Percentiles rank a stretch among this genome's conserved stretches.
phyloP scores from a whole-genome alignment of 768 basidiomycete genomes.

The Erythrobasidium yunnanense region DNA sequence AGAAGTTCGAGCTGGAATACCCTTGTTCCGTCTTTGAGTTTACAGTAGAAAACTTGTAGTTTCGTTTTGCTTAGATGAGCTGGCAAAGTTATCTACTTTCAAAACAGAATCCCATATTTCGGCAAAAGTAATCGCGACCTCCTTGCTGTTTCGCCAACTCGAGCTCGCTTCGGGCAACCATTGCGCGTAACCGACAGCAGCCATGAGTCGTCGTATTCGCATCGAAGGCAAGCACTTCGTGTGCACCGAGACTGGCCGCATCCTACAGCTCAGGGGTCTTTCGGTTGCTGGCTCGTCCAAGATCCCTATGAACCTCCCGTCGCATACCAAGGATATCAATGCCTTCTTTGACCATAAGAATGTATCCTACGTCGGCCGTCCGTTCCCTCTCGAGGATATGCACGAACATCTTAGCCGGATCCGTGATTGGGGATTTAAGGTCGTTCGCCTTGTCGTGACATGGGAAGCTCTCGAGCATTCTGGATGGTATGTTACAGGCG shows the following conservation, averaged over 20 bases:
- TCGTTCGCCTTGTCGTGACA: slow-evolving; percentile 77
- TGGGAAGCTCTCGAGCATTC: slow-evolving; percentile 96
- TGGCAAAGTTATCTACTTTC: no score
- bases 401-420: slow-evolving; percentile 22
- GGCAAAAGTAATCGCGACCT: no score
- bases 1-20: slow-evolving; percentile 85
- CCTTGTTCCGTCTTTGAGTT: slow-evolving; percentile 57
- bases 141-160: no score
- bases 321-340: slow-evolving; percentile 8
- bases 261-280: slow-evolving; percentile 23
- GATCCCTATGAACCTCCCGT: slow-evolving; percentile 18
- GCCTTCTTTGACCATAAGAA: slow-evolving; percentile 56
- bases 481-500: slow-evolving; percentile 50
- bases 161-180: no score
- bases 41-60: slow-evolving; percentile 11
- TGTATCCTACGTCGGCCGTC: slow-evolving; percentile 77
- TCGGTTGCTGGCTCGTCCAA: slow-evolving; percentile 24
- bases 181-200: no score
- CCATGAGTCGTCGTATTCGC: not conserved
- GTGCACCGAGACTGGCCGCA: not conserved
- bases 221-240: slow-evolving; percentile 16
- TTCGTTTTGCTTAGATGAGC: no score
- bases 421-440: slow-evolving; percentile 32
- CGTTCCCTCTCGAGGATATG: slow-evolving; percentile 82
- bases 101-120: no score